phyloP scores from a whole-genome alignment of 371 early-diverging fungal species.

The Funneliformis caledonium region DNA sequence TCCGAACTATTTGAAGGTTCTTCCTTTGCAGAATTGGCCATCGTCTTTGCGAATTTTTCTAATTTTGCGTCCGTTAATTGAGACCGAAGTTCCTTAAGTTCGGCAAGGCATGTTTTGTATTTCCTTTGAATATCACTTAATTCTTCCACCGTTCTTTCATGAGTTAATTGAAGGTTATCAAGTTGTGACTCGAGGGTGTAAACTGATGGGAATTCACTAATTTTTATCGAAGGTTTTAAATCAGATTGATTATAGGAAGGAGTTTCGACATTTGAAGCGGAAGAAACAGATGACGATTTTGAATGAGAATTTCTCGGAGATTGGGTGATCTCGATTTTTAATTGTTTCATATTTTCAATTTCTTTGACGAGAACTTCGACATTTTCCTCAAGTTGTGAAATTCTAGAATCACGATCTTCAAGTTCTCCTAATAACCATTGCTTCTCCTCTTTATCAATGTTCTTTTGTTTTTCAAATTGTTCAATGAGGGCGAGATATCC shows the following conservation, averaged over 20 bases:
- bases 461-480: conserved; percentile 8
- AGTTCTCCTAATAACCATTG: conserved; percentile 20
- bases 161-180: conserved; percentile 19
- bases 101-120: conserved; percentile 29
- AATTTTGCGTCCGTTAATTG: conserved; percentile 9
- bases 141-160: conserved; percentile 5
- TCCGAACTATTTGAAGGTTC: neutral
- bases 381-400: conserved; percentile 13
- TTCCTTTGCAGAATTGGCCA: neutral
- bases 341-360: conserved; percentile 19
- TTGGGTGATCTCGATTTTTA: neutral
- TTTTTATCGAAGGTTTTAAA: neutral
- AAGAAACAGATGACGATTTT: neutral
- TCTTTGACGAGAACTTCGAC: conserved; percentile 16
- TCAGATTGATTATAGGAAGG: neutral
- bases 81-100: conserved; percentile 25
- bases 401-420: neutral
- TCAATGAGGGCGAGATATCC: neutral
- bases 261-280: neutral
- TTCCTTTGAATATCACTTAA: conserved; percentile 19
- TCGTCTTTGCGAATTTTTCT: neutral
- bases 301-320: neutral
- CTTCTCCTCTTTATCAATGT: conserved; percentile 14
- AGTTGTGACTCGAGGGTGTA: conserved; percentile 12
- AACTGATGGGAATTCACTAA: neutral